These are phyloP conservation scores for Oleoguttula mirabilis DNA, from an alignment of 495 filamentous ascomycete genomes.

Conservation along the genomic window DNA sequence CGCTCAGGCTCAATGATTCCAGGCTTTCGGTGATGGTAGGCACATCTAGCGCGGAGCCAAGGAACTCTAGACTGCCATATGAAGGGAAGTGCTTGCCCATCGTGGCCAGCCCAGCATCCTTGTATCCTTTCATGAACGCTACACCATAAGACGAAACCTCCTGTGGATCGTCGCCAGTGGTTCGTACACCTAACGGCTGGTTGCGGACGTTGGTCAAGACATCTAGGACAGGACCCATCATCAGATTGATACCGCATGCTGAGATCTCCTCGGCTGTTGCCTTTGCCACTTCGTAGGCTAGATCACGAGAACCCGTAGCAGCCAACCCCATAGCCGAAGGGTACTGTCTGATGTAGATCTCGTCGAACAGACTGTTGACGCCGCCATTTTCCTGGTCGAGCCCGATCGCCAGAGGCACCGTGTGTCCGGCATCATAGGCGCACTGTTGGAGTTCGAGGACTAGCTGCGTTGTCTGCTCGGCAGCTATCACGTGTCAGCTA, in stretches of 20 bases:
- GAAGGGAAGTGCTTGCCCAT: constrained; percentile 91
- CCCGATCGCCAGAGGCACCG: constrained; percentile 70
- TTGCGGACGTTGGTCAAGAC: constrained; percentile 80
- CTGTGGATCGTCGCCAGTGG: constrained; percentile 74
- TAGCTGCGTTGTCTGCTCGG: constrained; percentile 67
- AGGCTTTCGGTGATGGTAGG: constrained; percentile 85
- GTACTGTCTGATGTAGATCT: constrained; percentile 81
- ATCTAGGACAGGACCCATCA: constrained; percentile 81
- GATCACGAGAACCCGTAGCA: constrained; percentile 62
- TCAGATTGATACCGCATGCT: constrained; percentile 80
- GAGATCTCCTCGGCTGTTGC: constrained; percentile 78
- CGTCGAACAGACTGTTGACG: constrained; percentile 86
- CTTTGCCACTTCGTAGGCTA: constrained; percentile 71
- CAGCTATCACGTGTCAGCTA: constrained; percentile 41
- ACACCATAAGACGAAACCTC: constrained; percentile 80
- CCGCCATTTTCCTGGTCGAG: constrained; percentile 91
- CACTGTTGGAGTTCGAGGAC: constrained; percentile 79
- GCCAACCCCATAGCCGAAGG: constrained; percentile 85
- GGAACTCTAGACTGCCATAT: constrained; percentile 84
- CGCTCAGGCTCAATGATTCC: constrained; percentile 72
- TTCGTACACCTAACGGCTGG: constrained; percentile 74
- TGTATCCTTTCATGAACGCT: constrained; percentile 78
- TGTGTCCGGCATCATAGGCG: constrained; percentile 74
- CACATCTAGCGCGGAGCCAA: constrained; percentile 73
- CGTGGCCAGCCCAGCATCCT: constrained; percentile 69